phyloP scores from a whole-genome alignment of 768 basidiomycete genomes.

The Leccinum sublutescens region DNA sequence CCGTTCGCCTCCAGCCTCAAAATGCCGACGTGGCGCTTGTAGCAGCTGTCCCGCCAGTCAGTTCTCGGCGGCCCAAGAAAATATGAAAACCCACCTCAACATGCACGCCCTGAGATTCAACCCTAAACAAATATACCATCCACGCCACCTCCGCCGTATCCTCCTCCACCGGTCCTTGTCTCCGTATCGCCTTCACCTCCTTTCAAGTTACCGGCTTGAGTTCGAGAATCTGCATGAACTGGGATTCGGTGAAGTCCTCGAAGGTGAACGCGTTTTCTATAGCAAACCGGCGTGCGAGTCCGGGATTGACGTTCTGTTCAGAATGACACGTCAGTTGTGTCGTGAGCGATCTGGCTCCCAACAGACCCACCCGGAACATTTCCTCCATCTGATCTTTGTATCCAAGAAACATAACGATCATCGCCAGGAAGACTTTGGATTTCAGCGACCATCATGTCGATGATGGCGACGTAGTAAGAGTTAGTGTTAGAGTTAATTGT shows the following conservation, averaged over 20 bases:
- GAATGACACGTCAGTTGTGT: neutral
- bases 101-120: too few relatives aligned
- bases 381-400: neutral
- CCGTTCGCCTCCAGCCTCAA: too few relatives aligned
- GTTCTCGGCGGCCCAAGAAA: too few relatives aligned
- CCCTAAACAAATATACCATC: too few relatives aligned
- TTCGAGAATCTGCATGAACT: neutral
- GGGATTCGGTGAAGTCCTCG: neutral
- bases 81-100: too few relatives aligned
- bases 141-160: too few relatives aligned
- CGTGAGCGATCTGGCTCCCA: neutral
- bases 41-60: too few relatives aligned
- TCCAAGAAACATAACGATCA: neutral
- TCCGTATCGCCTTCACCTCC: too few relatives aligned
- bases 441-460: neutral
- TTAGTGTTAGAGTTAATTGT: neutral
- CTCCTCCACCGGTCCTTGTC: too few relatives aligned
- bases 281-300: neutral
- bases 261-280: neutral
- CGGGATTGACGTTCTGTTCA: neutral
- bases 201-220: neutral
- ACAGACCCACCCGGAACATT: neutral
- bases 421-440: neutral
- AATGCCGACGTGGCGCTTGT: too few relatives aligned
- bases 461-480: neutral